A percentile compares a stretch with the other conserved stretches of the same genome.
phyloP scores from a whole-genome alignment of 768 basidiomycete species.

The Auriscalpium vulgare region DNA sequence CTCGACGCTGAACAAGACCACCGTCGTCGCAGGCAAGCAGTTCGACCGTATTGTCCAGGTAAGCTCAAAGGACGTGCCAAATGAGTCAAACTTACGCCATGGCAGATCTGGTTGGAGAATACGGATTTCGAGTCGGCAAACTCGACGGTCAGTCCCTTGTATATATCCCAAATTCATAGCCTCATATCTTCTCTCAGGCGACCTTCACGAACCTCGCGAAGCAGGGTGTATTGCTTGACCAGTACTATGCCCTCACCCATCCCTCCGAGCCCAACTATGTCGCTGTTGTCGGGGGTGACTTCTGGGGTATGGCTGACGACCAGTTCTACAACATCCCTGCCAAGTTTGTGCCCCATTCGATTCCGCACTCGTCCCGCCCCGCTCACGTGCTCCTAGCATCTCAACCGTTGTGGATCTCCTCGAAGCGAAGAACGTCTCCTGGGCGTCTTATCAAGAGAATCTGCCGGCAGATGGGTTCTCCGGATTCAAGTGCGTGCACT shows the following conservation, averaged over 20 bases:
- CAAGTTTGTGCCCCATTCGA: constrained; percentile 10
- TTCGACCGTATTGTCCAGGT: constrained; percentile 40
- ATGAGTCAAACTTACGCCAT: not conserved
- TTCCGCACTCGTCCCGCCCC: not conserved
- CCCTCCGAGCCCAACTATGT: constrained; percentile 59
- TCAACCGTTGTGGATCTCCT: constrained; percentile 55
- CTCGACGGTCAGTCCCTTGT: constrained; percentile 1
- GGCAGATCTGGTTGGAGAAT: constrained; percentile 56
- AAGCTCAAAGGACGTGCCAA: not conserved
- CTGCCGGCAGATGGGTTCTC: constrained; percentile 43
- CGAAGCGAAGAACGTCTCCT: constrained; percentile 47
- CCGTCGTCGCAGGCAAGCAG: constrained; percentile 31
- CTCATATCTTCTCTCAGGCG: constrained; percentile 15
- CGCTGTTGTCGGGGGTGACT: constrained; percentile 43
- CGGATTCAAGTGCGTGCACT: constrained; percentile 11
- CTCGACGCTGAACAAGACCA: constrained; percentile 31
- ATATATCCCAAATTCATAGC: not conserved
- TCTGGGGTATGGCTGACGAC: constrained; percentile 42
- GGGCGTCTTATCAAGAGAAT: constrained; percentile 56
- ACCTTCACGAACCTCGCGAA: constrained; percentile 32
- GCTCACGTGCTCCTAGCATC: constrained; percentile 16
- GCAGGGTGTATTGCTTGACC: constrained; percentile 38
- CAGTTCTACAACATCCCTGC: constrained; percentile 21
- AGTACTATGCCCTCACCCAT: constrained; percentile 44
- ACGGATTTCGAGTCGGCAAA: constrained; percentile 37